Evolutionary conservation across 495 filamentous ascomycete species (phyloP).

Genomic region (Talaromyces trachyspermus): DNA sequence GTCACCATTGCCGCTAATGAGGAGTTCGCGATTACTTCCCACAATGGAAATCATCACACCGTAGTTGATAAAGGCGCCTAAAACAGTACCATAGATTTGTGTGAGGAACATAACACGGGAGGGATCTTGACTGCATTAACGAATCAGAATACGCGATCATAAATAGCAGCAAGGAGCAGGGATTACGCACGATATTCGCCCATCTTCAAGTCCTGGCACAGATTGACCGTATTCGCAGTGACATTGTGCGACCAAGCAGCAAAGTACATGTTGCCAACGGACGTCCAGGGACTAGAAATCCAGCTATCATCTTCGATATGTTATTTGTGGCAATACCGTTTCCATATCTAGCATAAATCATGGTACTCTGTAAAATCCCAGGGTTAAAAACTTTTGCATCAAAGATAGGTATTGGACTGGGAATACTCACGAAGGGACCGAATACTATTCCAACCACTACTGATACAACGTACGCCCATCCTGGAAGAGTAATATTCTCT

Average conservation of each 20-base stretch:
- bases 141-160: too few relatives aligned
- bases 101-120: slow-evolving; percentile 30
- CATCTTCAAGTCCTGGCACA: slow-evolving; percentile 32
- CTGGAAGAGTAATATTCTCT: slow-evolving; percentile 43
- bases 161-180: background rate
- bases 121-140: slow-evolving; percentile 34
- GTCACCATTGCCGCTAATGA: slow-evolving; percentile 30
- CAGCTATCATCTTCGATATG: slow-evolving; percentile 32
- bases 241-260: slow-evolving; percentile 27
- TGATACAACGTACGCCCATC: slow-evolving; percentile 48
- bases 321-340: slow-evolving; percentile 32
- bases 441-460: slow-evolving; percentile 23
- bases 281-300: slow-evolving; percentile 32
- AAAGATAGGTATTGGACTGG: background rate
- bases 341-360: slow-evolving; percentile 27
- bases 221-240: slow-evolving; percentile 23
- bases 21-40: slow-evolving; percentile 24
- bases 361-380: slow-evolving; percentile 15
- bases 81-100: slow-evolving; percentile 33
- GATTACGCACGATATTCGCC: slow-evolving; percentile 27
- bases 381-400: background rate
- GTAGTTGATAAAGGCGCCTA: slow-evolving; percentile 36
- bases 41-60: slow-evolving; percentile 38
- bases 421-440: slow-evolving; percentile 23
- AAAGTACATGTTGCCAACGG: slow-evolving; percentile 31